phyloP scores from a whole-genome alignment of 306 rosid genomes.

The Begonia loranthoides region DNA sequence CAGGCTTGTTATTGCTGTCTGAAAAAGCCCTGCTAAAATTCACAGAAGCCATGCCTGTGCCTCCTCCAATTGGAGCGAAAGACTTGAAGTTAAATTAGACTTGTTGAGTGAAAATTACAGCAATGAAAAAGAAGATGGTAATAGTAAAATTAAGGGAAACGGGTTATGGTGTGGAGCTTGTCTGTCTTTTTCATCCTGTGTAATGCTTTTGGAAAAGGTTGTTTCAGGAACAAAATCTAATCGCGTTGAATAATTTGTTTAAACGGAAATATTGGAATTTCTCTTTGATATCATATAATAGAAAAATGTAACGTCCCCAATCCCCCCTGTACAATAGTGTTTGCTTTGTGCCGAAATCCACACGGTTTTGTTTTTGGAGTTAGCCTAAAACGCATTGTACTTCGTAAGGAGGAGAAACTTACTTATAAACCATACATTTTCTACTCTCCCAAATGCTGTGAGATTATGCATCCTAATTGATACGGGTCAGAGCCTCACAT shows the following conservation, averaged over 20 bases:
- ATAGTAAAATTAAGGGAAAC: conserved; percentile 5
- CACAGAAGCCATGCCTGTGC: conserved; percentile 17
- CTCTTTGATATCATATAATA: conserved; percentile 7
- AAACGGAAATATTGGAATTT: conserved; percentile 37
- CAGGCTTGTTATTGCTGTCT: conserved; percentile 4
- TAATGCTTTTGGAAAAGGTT: conserved; percentile 22
- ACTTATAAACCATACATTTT: no score
- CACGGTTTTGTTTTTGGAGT: no score
- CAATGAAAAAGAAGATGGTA: conserved; percentile 10
- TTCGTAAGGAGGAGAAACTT: no score
- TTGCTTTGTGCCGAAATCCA: no score
- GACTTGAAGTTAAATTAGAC: conserved; percentile 15
- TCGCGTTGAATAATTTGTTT: conserved; percentile 38
- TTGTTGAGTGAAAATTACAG: conserved; percentile 12
- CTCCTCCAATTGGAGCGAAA: conserved; percentile 13
- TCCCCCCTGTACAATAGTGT: no score
- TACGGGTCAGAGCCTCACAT: no score
- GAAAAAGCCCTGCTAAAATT: conserved; percentile 13
- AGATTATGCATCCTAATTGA: no score
- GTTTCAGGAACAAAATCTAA: conserved; percentile 33
- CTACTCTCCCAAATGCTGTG: no score
- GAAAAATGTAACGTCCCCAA: no score
- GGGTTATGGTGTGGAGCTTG: conserved; percentile 38
- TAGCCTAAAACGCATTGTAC: no score
- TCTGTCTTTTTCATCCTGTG: conserved; percentile 29